phyloP scores from a whole-genome alignment of 495 filamentous ascomycete species.

The Pseudoneurospora amorphoporcata region DNA sequence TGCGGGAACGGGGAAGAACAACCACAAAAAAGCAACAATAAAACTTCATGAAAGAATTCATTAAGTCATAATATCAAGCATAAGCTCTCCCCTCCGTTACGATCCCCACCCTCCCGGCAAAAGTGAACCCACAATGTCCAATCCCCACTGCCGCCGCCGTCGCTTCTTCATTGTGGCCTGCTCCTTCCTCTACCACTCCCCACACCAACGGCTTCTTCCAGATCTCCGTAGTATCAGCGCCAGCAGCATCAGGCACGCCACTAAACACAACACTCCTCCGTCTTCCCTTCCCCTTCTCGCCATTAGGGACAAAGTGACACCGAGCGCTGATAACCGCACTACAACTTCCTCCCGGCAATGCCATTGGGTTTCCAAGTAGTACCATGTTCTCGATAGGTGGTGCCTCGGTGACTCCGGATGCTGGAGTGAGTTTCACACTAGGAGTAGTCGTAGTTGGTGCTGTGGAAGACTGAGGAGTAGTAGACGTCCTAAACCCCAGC shows the following conservation, averaged over 20 bases:
- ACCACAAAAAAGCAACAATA: neutral
- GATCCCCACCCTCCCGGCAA: conserved; percentile 9
- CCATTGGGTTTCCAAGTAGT: conserved; percentile 30
- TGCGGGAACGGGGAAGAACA: neutral
- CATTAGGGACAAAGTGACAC: conserved; percentile 18
- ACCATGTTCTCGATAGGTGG: neutral
- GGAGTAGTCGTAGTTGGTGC: neutral
- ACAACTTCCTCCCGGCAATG: conserved; percentile 25
- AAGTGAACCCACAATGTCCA: conserved; percentile 30
- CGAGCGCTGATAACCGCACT: conserved; percentile 33
- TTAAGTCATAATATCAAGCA: conserved; percentile 15
- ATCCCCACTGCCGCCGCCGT: conserved; percentile 13
- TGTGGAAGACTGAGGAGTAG: conserved; percentile 10
- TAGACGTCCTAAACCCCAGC: conserved; percentile 23
- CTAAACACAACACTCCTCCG: neutral
- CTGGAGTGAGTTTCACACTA: neutral
- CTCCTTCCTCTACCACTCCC: conserved; percentile 29
- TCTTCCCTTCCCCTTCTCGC: conserved; percentile 3
- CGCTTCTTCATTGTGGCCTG: neutral
- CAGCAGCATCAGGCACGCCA: neutral
- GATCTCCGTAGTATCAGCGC: neutral
- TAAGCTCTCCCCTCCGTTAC: conserved; percentile 29
- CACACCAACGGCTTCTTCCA: conserved; percentile 24
- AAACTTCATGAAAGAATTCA: neutral
- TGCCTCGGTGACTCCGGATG: neutral